Conservation (phyloP, 768 basidiomycete genomes). For the Botryobasidium botryosum region DNA sequence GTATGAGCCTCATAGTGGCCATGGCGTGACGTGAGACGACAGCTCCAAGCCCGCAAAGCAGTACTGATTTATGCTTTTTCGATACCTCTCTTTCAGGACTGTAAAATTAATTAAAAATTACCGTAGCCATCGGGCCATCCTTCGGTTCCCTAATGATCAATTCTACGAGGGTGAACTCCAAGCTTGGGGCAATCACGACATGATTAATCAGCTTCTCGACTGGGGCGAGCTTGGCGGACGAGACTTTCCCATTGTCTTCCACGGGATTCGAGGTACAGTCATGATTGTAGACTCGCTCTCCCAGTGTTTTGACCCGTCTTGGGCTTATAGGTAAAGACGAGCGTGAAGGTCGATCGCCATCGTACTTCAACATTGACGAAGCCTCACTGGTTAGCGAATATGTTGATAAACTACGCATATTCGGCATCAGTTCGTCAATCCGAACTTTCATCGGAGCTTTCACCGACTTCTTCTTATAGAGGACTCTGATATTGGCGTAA, state of each 20-base stretch:
- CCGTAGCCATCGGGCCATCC: conserved; percentile 42
- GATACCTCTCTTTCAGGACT: conserved; percentile 23
- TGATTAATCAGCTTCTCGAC: conserved; percentile 5
- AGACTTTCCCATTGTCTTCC: conserved; percentile 1
- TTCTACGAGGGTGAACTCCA: conserved; percentile 42
- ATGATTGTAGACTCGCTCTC: background rate
- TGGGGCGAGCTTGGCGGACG: background rate
- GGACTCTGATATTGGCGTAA: conserved; percentile 6
- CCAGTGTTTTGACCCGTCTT: background rate
- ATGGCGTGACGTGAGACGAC: conserved; percentile 11
- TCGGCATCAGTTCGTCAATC: conserved; percentile 1
- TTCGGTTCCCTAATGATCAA: conserved; percentile 39
- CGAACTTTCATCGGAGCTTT: conserved; percentile 1
- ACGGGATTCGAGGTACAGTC: conserved; percentile 1
- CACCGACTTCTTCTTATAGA: background rate
- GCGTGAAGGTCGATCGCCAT: conserved; percentile 5
- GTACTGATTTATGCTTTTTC: background rate
- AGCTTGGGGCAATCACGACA: conserved; percentile 24
- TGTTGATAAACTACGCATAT: background rate
- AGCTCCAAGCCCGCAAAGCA: background rate
- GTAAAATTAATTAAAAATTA: conserved; percentile 48
- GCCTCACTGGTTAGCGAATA: conserved; percentile 5
- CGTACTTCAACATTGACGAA: conserved; percentile 10
- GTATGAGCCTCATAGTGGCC: conserved; percentile 10
- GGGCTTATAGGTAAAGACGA: conserved; percentile 8